These are phyloP conservation scores for Carnegiea gigantea DNA, from an alignment of 179 eudicot genomes.

Conservation along the genomic window DNA sequence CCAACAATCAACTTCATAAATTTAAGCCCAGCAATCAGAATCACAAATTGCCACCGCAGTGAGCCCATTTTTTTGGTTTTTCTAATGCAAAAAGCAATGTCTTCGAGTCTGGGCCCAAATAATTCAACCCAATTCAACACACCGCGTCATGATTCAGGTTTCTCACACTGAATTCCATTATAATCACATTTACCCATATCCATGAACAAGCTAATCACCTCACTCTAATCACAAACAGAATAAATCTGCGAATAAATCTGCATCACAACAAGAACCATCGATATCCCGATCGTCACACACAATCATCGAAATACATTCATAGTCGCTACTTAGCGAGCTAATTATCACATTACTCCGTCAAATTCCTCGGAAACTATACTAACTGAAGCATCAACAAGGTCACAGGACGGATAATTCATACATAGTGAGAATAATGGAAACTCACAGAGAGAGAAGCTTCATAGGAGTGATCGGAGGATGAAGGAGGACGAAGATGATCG, in stretches of 20 bases:
- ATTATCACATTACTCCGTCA: not conserved
- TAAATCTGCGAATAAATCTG: not conserved
- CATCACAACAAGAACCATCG: not conserved
- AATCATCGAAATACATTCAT: not conserved
- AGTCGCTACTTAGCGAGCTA: no score
- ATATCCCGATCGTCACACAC: not conserved
- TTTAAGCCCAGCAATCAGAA: not conserved
- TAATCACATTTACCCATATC: not conserved
- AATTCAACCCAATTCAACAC: not conserved
- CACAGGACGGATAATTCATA: not conserved
- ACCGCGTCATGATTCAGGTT: not conserved
- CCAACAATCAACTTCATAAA: not conserved
- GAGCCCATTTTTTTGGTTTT: not conserved
- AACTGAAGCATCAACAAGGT: not conserved
- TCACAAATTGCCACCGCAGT: not conserved
- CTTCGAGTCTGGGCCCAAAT: not conserved
- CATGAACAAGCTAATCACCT: not conserved
- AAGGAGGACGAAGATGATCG: constrained; percentile 75
- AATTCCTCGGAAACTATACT: not conserved
- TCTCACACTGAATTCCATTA: not conserved
- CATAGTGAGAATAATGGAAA: not conserved
- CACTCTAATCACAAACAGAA: not conserved
- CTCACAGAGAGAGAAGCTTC: constrained; percentile 65
- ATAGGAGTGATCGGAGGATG: constrained; percentile 51
- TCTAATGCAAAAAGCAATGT: not conserved